phyloP scores from a whole-genome alignment of 202 grass and related monocot genomes.

The Zizania palustris region DNA sequence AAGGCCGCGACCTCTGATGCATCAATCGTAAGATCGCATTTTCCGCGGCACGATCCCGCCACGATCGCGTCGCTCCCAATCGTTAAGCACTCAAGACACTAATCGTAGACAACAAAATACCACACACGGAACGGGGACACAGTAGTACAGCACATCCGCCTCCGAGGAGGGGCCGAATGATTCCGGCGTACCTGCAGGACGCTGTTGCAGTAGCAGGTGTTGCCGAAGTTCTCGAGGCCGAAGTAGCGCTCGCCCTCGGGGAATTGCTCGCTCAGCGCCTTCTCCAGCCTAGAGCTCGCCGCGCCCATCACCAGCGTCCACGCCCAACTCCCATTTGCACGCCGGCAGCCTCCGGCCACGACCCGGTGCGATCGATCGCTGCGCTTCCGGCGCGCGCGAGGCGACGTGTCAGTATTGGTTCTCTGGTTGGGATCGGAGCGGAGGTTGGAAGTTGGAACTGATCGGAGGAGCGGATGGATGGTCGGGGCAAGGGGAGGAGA shows the following conservation, averaged over 20 bases:
- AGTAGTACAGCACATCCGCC: slow-evolving; percentile 10
- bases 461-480: neutral
- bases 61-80: neutral
- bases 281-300: slow-evolving; percentile 94
- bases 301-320: slow-evolving; percentile 88
- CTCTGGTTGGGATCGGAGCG: slow-evolving; percentile 32
- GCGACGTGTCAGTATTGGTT: neutral
- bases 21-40: slow-evolving; percentile 16
- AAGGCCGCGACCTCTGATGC: neutral
- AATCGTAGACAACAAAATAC: neutral
- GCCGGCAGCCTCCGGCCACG: slow-evolving; percentile 23
- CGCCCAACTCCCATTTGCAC: slow-evolving; percentile 57
- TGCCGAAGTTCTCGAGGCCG: slow-evolving; percentile 96
- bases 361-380: slow-evolving; percentile 25
- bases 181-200: slow-evolving; percentile 72
- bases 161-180: neutral
- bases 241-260: slow-evolving; percentile 98
- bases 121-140: neutral
- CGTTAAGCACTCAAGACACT: neutral
- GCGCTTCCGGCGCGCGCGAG: neutral
- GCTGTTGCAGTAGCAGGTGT: slow-evolving; percentile 99
- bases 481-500: neutral
- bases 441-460: neutral
- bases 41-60: slow-evolving; percentile 31
- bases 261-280: slow-evolving; percentile 93